phyloP scores from a whole-genome alignment of 345 rosid species.

The Gossypium mustelinum region DNA sequence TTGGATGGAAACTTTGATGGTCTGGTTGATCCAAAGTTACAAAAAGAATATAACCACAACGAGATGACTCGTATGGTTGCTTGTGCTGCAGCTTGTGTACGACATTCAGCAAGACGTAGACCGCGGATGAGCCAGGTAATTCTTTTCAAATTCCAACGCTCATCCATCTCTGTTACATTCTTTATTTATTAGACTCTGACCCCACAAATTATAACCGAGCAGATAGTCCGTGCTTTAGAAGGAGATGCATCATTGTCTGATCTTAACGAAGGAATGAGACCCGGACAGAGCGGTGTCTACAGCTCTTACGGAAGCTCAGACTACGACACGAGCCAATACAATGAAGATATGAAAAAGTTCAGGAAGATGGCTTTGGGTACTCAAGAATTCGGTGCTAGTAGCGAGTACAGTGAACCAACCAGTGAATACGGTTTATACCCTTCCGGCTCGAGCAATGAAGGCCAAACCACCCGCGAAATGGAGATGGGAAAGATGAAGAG shows the following conservation, averaged over 20 bases:
- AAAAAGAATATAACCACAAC: conserved; percentile 46
- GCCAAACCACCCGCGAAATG: conserved; percentile 48
- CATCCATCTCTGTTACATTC: neutral
- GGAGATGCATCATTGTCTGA: conserved; percentile 71
- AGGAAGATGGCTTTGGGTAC: conserved; percentile 61
- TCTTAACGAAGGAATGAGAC: conserved; percentile 63
- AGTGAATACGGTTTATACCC: conserved; percentile 75
- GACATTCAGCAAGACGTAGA: conserved; percentile 82
- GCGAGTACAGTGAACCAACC: conserved; percentile 60
- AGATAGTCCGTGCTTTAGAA: conserved; percentile 83
- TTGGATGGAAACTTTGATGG: conserved; percentile 54
- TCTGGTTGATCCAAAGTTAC: conserved; percentile 60
- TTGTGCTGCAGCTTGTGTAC: conserved; percentile 86
- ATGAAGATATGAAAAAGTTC: conserved; percentile 71
- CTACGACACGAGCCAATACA: conserved; percentile 68
- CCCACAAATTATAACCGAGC: conserved; percentile 17
- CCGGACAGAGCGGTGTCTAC: conserved; percentile 50
- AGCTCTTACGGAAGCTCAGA: conserved; percentile 73
- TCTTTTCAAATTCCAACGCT: neutral
- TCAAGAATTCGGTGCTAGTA: conserved; percentile 67
- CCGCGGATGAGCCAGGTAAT: conserved; percentile 89
- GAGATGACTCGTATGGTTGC: conserved; percentile 87
- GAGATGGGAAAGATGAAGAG: conserved; percentile 50
- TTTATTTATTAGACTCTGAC: neutral
- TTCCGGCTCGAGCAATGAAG: conserved; percentile 78